Evolutionary conservation across 192 early-diverging fungal genomes (phyloP).

Genomic region (Coemansia sp.): DNA sequence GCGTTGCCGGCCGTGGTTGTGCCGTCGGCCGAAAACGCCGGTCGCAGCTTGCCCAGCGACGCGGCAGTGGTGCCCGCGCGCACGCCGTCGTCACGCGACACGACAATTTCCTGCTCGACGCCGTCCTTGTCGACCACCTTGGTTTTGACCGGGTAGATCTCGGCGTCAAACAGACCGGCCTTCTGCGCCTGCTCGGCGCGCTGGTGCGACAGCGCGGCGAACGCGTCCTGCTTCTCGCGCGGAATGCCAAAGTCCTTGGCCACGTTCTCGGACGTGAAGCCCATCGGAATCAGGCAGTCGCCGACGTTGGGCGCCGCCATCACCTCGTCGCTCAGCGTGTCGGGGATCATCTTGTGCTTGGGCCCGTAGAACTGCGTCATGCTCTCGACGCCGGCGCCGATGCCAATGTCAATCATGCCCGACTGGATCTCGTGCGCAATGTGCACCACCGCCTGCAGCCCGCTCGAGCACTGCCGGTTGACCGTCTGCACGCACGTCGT

Average conservation of each 20-base stretch:
- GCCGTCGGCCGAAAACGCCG: constrained; percentile 84
- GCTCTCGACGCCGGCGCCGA: constrained; percentile 91
- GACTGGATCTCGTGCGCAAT: constrained; percentile 85
- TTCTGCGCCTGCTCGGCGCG: constrained; percentile 83
- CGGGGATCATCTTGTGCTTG: constrained; percentile 63
- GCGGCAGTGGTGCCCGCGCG: constrained; percentile 74
- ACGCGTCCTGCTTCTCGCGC: constrained; percentile 86
- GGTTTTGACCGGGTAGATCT: constrained; percentile 81
- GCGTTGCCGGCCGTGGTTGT: constrained; percentile 92
- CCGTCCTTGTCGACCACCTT: constrained; percentile 76
- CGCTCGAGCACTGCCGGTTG: constrained; percentile 93
- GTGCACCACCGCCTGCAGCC: constrained; percentile 82
- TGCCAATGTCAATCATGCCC: constrained; percentile 87
- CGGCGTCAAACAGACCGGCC: constrained; percentile 84
- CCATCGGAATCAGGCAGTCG: constrained; percentile 87
- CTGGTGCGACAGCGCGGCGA: constrained; percentile 80
- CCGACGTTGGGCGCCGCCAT: constrained; percentile 65
- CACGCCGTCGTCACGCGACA: constrained; percentile 89
- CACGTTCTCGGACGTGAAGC: constrained; percentile 97
- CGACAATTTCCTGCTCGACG: constrained; percentile 64
- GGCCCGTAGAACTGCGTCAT: constrained; percentile 87
- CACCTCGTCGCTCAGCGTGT: constrained; percentile 71
- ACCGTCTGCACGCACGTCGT: constrained; percentile 74
- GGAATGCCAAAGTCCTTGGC: constrained; percentile 79
- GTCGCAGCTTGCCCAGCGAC: constrained; percentile 73